A percentile compares a stretch with the other conserved stretches of the same genome.
These are phyloP conservation scores for Besnoitia besnoiti DNA, from an alignment of 169 alveolate genomes.

Conservation along the genomic window DNA sequence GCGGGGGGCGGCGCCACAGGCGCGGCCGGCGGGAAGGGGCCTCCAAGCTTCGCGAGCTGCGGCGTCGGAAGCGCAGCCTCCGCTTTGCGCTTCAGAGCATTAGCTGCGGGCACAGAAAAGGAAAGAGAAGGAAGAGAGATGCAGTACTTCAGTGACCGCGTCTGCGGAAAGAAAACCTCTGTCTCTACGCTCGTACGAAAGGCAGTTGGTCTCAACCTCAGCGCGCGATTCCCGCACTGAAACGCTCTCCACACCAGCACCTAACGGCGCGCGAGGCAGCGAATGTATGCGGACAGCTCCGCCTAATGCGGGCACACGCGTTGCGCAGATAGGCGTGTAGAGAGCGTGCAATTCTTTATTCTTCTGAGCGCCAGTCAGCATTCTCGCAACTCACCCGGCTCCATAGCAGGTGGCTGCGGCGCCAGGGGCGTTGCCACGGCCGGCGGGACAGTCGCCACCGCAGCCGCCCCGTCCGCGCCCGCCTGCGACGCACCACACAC, in stretches of 20 bases:
- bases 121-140: background rate
- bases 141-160: background rate
- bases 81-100: background rate
- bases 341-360: no score
- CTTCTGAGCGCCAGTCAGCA: no score
- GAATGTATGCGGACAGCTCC: no score
- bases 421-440: background rate
- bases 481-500: no score
- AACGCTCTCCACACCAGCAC: no score
- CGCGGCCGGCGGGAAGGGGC: constrained; percentile 4
- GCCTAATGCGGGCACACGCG: no score
- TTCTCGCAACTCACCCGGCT: background rate
- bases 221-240: no score
- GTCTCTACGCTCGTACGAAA: no score
- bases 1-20: background rate
- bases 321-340: no score
- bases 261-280: no score
- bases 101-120: background rate
- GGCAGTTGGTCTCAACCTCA: no score
- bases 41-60: background rate
- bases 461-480: background rate
- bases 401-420: background rate
- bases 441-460: background rate
- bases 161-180: no score
- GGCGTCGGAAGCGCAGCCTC: background rate